phyloP scores from a whole-genome alignment of 305 asterid species.

The Euphrasia arctica region DNA sequence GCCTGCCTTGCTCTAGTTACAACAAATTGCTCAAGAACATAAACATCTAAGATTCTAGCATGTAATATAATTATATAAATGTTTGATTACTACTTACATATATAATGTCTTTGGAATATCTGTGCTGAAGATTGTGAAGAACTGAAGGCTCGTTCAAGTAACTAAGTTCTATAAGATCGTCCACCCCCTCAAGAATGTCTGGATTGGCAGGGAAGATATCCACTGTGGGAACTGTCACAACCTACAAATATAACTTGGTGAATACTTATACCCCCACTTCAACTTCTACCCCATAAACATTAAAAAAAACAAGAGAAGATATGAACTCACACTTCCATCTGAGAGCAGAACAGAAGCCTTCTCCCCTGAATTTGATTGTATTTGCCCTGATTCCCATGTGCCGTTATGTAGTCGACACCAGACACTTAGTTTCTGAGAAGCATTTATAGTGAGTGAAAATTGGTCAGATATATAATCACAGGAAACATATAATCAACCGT shows the following conservation, averaged over 20 bases:
- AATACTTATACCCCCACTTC: conserved; percentile 21
- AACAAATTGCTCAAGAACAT: conserved; percentile 26
- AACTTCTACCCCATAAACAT: conserved; percentile 24
- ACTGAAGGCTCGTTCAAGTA: conserved; percentile 94
- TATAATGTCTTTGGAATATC: conserved; percentile 60
- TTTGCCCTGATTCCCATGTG: conserved; percentile 64
- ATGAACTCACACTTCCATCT: conserved; percentile 65
- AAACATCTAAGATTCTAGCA: conserved; percentile 10
- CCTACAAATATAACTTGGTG: conserved; percentile 42
- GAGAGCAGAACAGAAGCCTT: conserved; percentile 56
- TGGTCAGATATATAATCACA: conserved; percentile 10
- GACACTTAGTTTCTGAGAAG: conserved; percentile 47
- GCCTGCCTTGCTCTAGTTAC: conserved; percentile 79
- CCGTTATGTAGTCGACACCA: conserved; percentile 62
- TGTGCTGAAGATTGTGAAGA: conserved; percentile 74
- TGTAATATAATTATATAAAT: conserved; percentile 7
- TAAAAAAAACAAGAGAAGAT: conserved; percentile 18
- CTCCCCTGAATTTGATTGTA: conserved; percentile 69
- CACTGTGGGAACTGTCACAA: conserved; percentile 51
- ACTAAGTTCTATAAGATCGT: conserved; percentile 80
- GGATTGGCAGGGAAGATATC: conserved; percentile 94
- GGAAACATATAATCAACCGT: conserved; percentile 3
- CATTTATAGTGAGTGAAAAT: conserved; percentile 23
- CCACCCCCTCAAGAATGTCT: conserved; percentile 74
- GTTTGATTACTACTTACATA: conserved; percentile 48